These are phyloP conservation scores for Talaromyces verruculosus DNA, from an alignment of 2,329 filamentous ascomycete genomes.

Conservation along the genomic window DNA sequence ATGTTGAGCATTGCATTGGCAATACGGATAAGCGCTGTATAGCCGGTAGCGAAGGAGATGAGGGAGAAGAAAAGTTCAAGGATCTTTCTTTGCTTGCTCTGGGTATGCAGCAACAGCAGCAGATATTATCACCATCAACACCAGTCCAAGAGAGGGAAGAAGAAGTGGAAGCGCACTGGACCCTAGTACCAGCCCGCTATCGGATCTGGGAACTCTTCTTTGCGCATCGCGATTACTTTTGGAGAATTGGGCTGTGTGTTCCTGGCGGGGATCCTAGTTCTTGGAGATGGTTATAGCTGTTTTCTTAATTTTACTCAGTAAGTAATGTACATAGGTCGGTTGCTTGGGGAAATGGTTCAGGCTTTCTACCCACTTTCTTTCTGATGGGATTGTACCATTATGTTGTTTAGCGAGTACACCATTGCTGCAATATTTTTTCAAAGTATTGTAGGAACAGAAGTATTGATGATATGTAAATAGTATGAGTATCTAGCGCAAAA, in stretches of 20 bases:
- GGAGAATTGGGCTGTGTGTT: constrained; percentile 84
- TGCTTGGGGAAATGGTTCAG: background rate
- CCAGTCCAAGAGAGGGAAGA: background rate
- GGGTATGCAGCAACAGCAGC: background rate
- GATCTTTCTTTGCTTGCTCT: background rate
- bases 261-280: constrained; percentile 61
- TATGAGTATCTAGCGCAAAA: background rate
- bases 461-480: background rate
- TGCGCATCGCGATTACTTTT: constrained; percentile 95
- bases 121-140: background rate
- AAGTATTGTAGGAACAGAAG: background rate
- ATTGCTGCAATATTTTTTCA: background rate
- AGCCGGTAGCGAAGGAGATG: constrained; percentile 53
- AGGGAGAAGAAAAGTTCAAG: background rate
- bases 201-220: constrained; percentile 92
- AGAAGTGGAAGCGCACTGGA: constrained; percentile 21
- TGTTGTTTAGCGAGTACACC: background rate
- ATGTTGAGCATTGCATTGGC: constrained; percentile 71
- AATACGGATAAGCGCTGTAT: constrained; percentile 72
- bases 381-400: background rate
- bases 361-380: background rate
- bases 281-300: constrained; percentile 19
- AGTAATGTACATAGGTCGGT: background rate
- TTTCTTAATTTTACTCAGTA: too few relatives aligned
- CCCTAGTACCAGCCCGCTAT: constrained; percentile 52